A percentile compares a stretch with the other conserved stretches of the same genome.
Evolutionary conservation across 2,329 filamentous ascomycete genomes (phyloP).

Genomic region (Nemania sp.): DNA sequence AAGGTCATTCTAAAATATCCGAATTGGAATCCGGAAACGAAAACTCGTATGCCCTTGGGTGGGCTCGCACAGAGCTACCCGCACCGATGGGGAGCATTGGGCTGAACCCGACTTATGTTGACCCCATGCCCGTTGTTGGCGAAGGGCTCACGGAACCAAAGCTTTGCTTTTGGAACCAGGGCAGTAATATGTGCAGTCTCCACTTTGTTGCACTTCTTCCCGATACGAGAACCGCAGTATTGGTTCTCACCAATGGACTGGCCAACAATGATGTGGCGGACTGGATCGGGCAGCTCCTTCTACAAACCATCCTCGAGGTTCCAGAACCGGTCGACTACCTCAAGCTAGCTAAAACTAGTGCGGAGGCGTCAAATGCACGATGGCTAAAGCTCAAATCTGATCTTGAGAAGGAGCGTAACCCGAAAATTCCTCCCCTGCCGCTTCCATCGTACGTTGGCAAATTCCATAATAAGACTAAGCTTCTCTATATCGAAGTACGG

Average conservation of each 20-base stretch:
- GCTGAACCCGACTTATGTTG: neutral
- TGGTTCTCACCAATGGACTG: neutral
- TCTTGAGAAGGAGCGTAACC: neutral
- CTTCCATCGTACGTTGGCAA: neutral
- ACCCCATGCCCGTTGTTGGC: neutral
- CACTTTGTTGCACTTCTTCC: neutral
- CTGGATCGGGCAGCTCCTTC: neutral
- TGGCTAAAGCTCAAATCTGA: neutral
- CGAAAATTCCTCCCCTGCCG: neutral
- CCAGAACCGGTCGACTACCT: neutral
- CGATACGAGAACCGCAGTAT: neutral
- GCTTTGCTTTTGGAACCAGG: neutral
- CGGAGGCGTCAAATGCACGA: neutral
- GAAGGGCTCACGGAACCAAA: neutral
- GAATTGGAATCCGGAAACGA: neutral
- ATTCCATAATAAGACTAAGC: neutral
- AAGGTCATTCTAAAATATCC: neutral
- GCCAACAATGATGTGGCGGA: conserved; percentile 1
- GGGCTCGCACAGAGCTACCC: neutral
- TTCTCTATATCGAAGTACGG: neutral
- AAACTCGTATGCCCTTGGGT: neutral
- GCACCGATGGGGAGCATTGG: neutral
- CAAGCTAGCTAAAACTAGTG: neutral
- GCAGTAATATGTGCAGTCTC: neutral
- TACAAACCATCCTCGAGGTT: neutral